Conservation (phyloP, 2,329 filamentous ascomycete species). For the Fonsecaea pedrosoi region DNA sequence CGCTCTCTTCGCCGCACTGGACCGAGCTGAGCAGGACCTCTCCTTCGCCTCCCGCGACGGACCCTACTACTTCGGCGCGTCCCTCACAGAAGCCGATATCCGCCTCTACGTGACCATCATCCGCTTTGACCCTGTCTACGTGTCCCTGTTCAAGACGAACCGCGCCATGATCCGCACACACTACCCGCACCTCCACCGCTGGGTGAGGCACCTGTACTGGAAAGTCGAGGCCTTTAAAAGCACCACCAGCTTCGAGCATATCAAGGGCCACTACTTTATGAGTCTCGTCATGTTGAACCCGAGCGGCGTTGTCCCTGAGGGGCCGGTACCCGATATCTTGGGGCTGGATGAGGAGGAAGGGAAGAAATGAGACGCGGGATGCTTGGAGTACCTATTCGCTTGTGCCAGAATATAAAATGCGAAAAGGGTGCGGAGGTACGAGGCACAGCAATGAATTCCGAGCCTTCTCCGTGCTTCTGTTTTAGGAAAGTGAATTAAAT, state of each 20-base stretch:
- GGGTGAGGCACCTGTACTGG: constrained; percentile 56
- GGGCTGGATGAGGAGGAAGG: constrained; percentile 12
- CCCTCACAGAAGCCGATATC: constrained; percentile 78
- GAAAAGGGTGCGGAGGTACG: background rate
- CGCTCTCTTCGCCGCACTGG: constrained; percentile 73
- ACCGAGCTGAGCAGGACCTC: constrained; percentile 73
- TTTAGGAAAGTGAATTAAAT: too few relatives aligned
- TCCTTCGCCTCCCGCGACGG: constrained; percentile 45
- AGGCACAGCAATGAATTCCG: too few relatives aligned
- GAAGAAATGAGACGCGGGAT: background rate
- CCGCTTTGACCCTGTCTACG: constrained; percentile 74
- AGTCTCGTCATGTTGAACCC: constrained; percentile 27
- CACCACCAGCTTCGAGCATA: constrained; percentile 51
- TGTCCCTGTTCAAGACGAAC: constrained; percentile 80
- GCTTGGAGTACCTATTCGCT: too few relatives aligned
- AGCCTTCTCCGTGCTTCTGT: too few relatives aligned
- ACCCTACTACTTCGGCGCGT: constrained; percentile 74
- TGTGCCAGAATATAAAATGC: too few relatives aligned
- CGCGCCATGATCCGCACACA: constrained; percentile 67
- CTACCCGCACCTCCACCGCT: constrained; percentile 57
- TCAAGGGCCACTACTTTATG: constrained; percentile 31
- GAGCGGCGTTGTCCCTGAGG: constrained; percentile 30
- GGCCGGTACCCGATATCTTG: constrained; percentile 32
- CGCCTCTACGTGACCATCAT: constrained; percentile 71
- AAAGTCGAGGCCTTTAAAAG: constrained; percentile 50